Conservation (phyloP, 371 early-diverging fungal species). For the Circinella minor region DNA sequence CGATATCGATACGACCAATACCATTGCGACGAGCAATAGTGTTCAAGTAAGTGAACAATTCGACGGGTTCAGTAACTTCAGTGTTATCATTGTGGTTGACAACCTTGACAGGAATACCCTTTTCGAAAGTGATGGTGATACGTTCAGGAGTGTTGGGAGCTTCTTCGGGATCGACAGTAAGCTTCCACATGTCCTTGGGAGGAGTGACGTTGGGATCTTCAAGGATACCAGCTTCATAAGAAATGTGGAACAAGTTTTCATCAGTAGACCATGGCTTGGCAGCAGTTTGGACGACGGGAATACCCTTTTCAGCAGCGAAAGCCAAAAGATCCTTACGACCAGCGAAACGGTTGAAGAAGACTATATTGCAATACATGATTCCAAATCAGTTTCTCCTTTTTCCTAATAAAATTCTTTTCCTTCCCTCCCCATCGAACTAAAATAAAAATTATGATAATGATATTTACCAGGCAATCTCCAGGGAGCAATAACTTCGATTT, state of each 20-base stretch:
- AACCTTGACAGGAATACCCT: constrained; percentile 90
- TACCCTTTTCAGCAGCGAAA: constrained; percentile 89
- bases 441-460: too few species aligned
- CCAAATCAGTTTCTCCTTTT: too few species aligned
- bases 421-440: neutral
- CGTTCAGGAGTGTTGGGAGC: constrained; percentile 96
- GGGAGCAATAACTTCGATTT: constrained; percentile 95
- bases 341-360: constrained; percentile 93
- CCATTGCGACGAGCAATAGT: constrained; percentile 95
- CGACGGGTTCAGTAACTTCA: constrained; percentile 75
- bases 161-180: constrained; percentile 93
- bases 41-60: constrained; percentile 93
- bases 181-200: constrained; percentile 97
- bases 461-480: constrained; percentile 88
- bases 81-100: constrained; percentile 79
- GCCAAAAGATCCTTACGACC: constrained; percentile 92
- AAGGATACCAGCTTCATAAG: constrained; percentile 96
- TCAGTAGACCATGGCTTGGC: constrained; percentile 99
- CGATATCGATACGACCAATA: constrained; percentile 97
- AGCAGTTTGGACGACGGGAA: constrained; percentile 94
- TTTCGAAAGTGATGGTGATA: constrained; percentile 86
- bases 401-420: neutral
- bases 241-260: constrained; percentile 98
- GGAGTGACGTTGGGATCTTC: constrained; percentile 94
- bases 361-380: constrained; percentile 31